Percentiles rank a stretch among this genome's conserved stretches.
Conservation (phyloP, 257 asterid species). For the Paraleonurus japonicus region DNA sequence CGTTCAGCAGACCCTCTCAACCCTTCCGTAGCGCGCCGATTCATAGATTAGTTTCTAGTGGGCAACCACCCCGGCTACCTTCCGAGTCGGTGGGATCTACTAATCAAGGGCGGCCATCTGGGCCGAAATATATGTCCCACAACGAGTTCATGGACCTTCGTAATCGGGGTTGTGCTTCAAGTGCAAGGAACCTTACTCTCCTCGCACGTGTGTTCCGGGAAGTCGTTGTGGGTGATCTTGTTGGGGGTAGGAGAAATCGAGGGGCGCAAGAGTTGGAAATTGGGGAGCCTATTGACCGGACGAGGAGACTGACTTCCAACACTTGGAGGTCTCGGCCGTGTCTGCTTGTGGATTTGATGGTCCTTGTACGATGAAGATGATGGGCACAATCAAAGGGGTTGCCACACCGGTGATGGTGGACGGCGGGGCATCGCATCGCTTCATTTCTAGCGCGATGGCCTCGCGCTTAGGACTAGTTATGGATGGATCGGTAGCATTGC, state of each 20-base stretch:
- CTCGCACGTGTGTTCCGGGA: background rate
- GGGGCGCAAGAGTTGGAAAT: background rate
- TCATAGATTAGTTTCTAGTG: no score
- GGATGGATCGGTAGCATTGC: background rate
- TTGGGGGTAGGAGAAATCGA: background rate
- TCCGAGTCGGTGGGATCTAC: background rate
- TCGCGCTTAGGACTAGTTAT: background rate
- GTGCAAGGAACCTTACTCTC: background rate
- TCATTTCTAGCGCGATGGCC: background rate
- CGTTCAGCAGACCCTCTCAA: no score
- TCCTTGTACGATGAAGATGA: background rate
- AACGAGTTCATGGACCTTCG: background rate
- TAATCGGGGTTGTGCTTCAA: background rate
- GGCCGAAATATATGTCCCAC: background rate
- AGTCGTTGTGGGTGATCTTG: background rate
- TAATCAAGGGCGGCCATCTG: background rate
- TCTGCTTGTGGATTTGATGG: background rate
- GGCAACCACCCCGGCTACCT: background rate
- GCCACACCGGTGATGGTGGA: background rate
- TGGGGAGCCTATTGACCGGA: background rate
- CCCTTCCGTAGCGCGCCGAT: no score
- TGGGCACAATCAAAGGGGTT: background rate
- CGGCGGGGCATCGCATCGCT: background rate
- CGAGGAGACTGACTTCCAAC: background rate
- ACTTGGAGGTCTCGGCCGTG: background rate